Evolutionary conservation across 2,329 filamentous ascomycete species (phyloP).

Genomic region (Plectosphaerella sp.): DNA sequence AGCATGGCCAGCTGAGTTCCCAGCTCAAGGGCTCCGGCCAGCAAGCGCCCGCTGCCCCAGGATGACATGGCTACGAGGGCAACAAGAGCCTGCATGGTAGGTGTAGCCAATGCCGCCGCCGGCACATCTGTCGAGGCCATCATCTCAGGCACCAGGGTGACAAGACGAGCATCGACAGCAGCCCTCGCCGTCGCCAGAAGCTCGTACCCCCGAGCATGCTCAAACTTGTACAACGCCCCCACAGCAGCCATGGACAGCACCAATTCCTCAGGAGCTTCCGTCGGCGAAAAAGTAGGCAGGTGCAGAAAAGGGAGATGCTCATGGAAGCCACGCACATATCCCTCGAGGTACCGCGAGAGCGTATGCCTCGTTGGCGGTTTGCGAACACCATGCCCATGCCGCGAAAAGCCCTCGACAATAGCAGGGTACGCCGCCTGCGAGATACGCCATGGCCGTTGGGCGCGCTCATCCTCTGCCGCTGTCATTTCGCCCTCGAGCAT

Average conservation of each 20-base stretch:
- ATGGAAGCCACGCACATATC: slow-evolving; percentile 39
- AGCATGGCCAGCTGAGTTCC: background rate
- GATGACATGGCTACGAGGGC: background rate
- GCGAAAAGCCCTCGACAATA: too few relatives aligned
- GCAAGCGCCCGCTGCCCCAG: background rate
- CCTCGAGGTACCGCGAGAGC: background rate
- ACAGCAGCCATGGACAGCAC: slow-evolving; percentile 46
- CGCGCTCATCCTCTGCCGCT: too few relatives aligned
- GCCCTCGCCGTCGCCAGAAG: background rate
- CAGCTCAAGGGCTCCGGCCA: background rate
- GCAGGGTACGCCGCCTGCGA: too few relatives aligned
- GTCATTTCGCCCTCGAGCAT: too few relatives aligned
- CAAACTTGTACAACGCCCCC: slow-evolving; percentile 41
- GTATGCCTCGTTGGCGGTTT: background rate
- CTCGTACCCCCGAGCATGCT: slow-evolving; percentile 39
- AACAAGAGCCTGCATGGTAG: background rate
- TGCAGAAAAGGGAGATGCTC: slow-evolving; percentile 48
- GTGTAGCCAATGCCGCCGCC: too few relatives aligned
- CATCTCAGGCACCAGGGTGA: too few relatives aligned
- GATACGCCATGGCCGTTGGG: too few relatives aligned
- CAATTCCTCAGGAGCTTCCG: slow-evolving; percentile 34
- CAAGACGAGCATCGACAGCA: too few relatives aligned
- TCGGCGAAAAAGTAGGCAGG: slow-evolving; percentile 35
- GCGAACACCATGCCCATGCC: too few relatives aligned
- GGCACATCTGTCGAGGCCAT: too few relatives aligned